These are phyloP conservation scores for Chlorella sp. DNA, from an alignment of 139 green algal species.

Conservation along the genomic window DNA sequence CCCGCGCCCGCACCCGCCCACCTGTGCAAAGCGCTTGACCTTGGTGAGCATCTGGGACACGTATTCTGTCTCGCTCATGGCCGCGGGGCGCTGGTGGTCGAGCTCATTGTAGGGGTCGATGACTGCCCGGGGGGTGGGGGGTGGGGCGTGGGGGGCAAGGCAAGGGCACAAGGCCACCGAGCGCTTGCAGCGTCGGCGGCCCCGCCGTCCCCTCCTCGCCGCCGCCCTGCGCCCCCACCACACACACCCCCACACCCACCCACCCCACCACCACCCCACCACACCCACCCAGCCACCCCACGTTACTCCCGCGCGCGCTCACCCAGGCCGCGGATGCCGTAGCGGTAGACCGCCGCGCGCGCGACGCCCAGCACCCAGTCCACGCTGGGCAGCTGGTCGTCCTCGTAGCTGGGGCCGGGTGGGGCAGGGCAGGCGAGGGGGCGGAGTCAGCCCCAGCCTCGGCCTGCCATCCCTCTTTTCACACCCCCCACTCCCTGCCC, in stretches of 20 bases:
- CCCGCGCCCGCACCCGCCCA: constrained; percentile 22
- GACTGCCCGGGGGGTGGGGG: too few species aligned
- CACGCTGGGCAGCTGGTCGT: constrained; percentile 84
- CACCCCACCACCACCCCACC: too few species aligned
- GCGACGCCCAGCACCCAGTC: constrained; percentile 93
- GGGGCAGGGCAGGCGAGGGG: neutral
- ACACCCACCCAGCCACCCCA: too few species aligned
- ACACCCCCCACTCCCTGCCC: too few species aligned
- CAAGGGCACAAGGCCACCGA: too few species aligned
- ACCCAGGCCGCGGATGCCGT: constrained; percentile 92
- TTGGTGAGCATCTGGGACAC: constrained; percentile 93
- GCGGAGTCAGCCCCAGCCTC: neutral
- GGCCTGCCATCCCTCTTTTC: neutral
- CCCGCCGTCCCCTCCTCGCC: too few species aligned
- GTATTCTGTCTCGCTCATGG: constrained; percentile 92
- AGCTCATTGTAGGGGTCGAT: constrained; percentile 99
- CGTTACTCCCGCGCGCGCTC: too few species aligned
- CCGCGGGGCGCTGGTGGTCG: constrained; percentile 66
- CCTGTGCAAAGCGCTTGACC: constrained; percentile 66
- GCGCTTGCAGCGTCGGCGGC: too few species aligned
- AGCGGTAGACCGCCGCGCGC: constrained; percentile 72
- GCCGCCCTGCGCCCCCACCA: too few species aligned
- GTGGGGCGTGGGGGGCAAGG: too few species aligned
- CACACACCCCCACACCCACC: too few species aligned
- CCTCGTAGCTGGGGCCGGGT: constrained; percentile 49